phyloP scores from a whole-genome alignment of 257 asterid species.

The Asclepias syriaca region DNA sequence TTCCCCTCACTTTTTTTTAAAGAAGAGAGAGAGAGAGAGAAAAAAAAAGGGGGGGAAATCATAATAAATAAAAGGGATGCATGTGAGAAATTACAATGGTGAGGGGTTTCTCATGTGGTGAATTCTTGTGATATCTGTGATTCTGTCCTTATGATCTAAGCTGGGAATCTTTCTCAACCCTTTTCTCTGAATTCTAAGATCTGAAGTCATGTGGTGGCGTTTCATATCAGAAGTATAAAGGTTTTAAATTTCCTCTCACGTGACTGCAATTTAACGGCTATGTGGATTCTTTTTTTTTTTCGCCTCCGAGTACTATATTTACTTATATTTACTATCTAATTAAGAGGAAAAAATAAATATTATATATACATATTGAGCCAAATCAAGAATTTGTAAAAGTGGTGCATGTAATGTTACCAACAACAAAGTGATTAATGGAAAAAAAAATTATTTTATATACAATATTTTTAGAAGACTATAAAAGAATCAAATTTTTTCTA shows the following conservation, averaged over 20 bases:
- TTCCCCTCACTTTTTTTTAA: not conserved
- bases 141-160: conserved; percentile 1
- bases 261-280: not conserved
- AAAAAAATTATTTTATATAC: too few species aligned
- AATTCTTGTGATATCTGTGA: conserved; percentile 2
- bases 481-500: too few species aligned
- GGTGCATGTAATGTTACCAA: not conserved
- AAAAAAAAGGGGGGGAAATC: too few species aligned
- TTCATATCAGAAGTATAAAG: not conserved
- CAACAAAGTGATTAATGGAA: not conserved
- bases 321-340: too few species aligned
- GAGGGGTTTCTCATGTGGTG: not conserved
- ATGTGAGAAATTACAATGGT: not conserved
- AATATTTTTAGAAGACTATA: too few species aligned
- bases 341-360: too few species aligned
- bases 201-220: not conserved
- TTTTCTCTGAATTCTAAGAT: not conserved
- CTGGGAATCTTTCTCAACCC: conserved; percentile 8
- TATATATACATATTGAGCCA: too few species aligned
- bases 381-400: too few species aligned
- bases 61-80: not conserved
- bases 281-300: too few species aligned
- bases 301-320: too few species aligned
- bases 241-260: not conserved
- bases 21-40: not conserved